These are phyloP conservation scores for Sesbania bispinosa DNA, from an alignment of 306 rosid species.

Conservation along the genomic window DNA sequence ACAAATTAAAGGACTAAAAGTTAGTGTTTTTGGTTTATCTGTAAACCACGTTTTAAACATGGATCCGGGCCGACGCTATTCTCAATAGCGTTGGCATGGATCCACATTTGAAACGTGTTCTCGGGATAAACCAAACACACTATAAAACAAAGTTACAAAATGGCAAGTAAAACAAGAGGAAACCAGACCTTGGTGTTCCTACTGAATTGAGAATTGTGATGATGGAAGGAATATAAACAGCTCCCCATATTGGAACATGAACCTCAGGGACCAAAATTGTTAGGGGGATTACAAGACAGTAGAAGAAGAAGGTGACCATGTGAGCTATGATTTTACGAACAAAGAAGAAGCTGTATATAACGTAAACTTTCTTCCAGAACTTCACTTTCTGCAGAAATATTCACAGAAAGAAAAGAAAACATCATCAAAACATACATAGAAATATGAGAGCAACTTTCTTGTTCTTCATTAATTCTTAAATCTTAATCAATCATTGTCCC, in stretches of 20 bases:
- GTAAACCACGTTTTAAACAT: too few relatives aligned
- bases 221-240: constrained; percentile 94
- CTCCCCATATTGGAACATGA: constrained; percentile 97
- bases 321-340: constrained; percentile 96
- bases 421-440: neutral
- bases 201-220: constrained; percentile 96
- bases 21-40: too few relatives aligned
- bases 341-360: constrained; percentile 94
- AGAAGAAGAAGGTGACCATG: constrained; percentile 90
- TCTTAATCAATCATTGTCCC: neutral
- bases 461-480: neutral
- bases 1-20: neutral
- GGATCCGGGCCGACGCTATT: too few relatives aligned
- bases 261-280: constrained; percentile 98
- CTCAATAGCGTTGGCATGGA: too few relatives aligned
- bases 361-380: constrained; percentile 93
- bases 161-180: neutral
- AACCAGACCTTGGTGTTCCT: constrained; percentile 92
- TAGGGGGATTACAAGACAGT: constrained; percentile 90
- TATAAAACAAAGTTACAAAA: neutral
- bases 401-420: neutral
- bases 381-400: constrained; percentile 66
- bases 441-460: neutral
- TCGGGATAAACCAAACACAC: neutral
- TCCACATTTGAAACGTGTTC: too few relatives aligned